Evolutionary conservation across 192 early-diverging fungal genomes (phyloP).

Genomic region (Linnemannia exigua): DNA sequence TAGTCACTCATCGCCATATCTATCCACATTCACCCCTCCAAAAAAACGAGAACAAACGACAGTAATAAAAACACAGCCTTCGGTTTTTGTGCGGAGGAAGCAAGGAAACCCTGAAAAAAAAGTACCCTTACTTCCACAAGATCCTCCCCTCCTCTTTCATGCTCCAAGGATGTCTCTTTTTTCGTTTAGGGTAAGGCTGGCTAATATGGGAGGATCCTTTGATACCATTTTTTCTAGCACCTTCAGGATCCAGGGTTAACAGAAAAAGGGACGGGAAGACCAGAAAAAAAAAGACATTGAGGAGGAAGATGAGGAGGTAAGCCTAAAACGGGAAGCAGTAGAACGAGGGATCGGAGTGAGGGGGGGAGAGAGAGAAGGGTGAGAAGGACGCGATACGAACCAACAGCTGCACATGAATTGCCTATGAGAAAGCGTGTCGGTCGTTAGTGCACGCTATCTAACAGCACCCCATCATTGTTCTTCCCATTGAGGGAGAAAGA

Average conservation of each 20-base stretch:
- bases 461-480: neutral
- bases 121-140: neutral
- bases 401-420: neutral
- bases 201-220: neutral
- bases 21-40: neutral
- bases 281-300: too few species aligned
- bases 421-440: neutral
- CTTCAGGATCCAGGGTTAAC: neutral
- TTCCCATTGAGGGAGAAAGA: neutral
- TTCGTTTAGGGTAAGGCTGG: neutral
- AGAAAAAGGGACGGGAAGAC: neutral
- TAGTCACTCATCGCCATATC: neutral
- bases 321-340: neutral
- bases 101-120: neutral
- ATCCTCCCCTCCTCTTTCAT: too few species aligned
- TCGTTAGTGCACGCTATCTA: constrained; percentile 3
- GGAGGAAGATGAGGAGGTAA: neutral
- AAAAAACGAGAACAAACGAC: neutral
- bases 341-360: neutral
- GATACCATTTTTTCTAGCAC: neutral
- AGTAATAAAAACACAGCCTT: too few species aligned
- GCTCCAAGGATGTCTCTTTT: neutral
- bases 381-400: neutral
- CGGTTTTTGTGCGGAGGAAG: too few species aligned
- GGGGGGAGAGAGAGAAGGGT: neutral